Conservation (phyloP, 768 basidiomycete species). For the Steccherinum ochraceum region DNA sequence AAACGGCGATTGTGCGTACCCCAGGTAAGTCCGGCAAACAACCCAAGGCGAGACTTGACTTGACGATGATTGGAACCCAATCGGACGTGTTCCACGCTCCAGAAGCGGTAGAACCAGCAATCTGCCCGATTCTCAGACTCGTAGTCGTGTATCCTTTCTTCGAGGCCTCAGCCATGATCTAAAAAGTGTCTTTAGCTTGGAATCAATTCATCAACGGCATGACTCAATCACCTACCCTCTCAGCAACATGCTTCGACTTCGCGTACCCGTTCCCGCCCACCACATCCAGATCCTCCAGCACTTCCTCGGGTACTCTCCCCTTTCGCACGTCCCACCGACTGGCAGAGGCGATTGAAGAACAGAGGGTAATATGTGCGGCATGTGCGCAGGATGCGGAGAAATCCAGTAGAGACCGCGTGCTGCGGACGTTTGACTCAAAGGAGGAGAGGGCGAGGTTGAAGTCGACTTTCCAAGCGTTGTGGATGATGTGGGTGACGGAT, state of each 20-base stretch:
- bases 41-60: conserved; percentile 13
- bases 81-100: conserved; percentile 24
- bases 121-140: conserved; percentile 23
- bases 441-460: conserved; percentile 29
- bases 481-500: conserved; percentile 5
- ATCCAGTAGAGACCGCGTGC: conserved; percentile 27
- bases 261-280: not conserved
- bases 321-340: conserved; percentile 8
- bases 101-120: conserved; percentile 17
- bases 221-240: not conserved
- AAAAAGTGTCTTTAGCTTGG: too few species aligned
- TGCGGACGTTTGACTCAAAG: conserved; percentile 23
- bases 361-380: conserved; percentile 23
- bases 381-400: conserved; percentile 23
- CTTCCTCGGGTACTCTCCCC: conserved; percentile 20
- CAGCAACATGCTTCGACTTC: not conserved
- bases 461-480: conserved; percentile 33
- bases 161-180: conserved; percentile 12
- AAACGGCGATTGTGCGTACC: too few species aligned
- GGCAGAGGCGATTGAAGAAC: conserved; percentile 28
- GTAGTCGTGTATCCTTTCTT: conserved; percentile 6
- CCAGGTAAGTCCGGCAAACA: conserved; percentile 2
- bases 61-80: conserved; percentile 23
- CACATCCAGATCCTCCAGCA: not conserved
- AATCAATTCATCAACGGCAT: too few species aligned